A percentile compares a stretch with the other conserved stretches of the same genome.
phyloP scores from a whole-genome alignment of 202 grass and related monocot genomes.

The Saccharum hybrid region DNA sequence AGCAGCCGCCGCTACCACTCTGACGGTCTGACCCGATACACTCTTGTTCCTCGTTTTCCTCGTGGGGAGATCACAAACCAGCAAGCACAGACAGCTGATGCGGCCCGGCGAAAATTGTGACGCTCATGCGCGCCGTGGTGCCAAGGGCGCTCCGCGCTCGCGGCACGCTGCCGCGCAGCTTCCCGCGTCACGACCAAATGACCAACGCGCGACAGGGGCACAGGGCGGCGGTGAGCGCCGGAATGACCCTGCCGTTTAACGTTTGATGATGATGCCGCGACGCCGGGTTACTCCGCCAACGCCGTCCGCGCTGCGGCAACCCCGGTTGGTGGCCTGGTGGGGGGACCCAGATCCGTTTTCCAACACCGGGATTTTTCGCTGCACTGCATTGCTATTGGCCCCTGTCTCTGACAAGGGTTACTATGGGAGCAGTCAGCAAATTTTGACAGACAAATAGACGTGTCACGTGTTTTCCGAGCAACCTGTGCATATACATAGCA shows the following conservation, averaged over 20 bases:
- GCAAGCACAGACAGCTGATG: too few relatives aligned
- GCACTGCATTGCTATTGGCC: too few relatives aligned
- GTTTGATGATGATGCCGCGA: too few relatives aligned
- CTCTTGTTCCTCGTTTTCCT: background rate
- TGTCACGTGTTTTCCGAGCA: too few relatives aligned
- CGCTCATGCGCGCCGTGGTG: conserved; percentile 2
- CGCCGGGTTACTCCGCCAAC: background rate
- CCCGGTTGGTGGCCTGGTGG: background rate
- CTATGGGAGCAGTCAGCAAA: too few relatives aligned
- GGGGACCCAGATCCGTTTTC: too few relatives aligned
- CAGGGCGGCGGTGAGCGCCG: background rate
- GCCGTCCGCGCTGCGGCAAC: conserved; percentile 1
- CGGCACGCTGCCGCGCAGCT: conserved; percentile 1
- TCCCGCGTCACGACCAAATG: background rate
- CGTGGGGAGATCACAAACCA: too few relatives aligned
- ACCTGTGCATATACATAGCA: too few relatives aligned
- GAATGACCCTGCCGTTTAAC: background rate
- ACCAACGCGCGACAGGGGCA: background rate
- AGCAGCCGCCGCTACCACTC: too few relatives aligned
- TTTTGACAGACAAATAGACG: too few relatives aligned
- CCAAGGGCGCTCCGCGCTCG: background rate
- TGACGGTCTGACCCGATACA: background rate
- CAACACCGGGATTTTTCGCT: background rate
- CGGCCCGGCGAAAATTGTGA: background rate
- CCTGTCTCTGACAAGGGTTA: too few relatives aligned